phyloP scores from a whole-genome alignment of 371 early-diverging fungal genomes.

The Mortierella polycephala region DNA sequence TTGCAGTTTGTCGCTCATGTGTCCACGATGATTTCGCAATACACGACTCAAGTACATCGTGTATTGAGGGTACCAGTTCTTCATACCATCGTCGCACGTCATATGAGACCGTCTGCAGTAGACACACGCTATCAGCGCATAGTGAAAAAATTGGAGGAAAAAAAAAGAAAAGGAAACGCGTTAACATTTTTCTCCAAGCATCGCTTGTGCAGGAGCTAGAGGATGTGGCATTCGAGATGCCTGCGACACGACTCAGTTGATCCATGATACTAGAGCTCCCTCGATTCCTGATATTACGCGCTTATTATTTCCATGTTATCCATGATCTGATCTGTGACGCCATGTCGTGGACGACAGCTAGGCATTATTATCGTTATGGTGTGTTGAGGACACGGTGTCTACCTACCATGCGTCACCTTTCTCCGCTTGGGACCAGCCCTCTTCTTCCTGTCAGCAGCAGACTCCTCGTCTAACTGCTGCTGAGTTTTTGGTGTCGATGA shows the following conservation, averaged over 20 bases:
- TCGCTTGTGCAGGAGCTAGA: too few species aligned
- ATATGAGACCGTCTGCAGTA: constrained; percentile 89
- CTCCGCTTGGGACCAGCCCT: constrained; percentile 74
- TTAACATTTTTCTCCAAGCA: neutral
- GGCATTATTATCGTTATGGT: neutral
- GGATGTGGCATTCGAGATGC: too few species aligned
- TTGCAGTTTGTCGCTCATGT: neutral
- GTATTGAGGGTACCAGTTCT: neutral
- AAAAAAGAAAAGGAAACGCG: neutral
- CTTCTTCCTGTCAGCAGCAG: constrained; percentile 67
- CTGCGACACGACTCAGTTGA: too few species aligned
- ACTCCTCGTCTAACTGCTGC: constrained; percentile 44
- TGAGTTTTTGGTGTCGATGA: constrained; percentile 29
- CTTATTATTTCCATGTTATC: too few species aligned
- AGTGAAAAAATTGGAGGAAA: neutral
- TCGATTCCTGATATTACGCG: too few species aligned
- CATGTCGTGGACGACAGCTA: neutral
- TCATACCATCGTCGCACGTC: constrained; percentile 82
- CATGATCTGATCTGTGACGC: neutral
- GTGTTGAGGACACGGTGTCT: neutral
- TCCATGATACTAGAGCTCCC: too few species aligned
- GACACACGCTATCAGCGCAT: constrained; percentile 69
- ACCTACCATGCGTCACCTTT: constrained; percentile 79
- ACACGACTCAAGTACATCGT: neutral
- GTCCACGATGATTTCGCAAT: too few species aligned